phyloP scores from a whole-genome alignment of 805 yeast genomes.

The Osmozyma mogii region DNA sequence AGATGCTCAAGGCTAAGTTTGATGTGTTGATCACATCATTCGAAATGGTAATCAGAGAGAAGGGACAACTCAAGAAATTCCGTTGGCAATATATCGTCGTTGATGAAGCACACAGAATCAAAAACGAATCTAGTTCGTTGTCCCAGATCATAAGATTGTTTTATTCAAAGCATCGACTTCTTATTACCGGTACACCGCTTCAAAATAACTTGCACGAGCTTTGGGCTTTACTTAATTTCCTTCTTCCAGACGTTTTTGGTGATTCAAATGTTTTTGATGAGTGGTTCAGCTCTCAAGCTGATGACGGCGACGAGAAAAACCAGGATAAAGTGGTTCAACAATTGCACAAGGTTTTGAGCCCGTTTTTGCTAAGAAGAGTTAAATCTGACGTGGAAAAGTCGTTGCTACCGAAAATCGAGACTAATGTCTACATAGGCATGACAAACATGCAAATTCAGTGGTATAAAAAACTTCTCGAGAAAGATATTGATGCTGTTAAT shows the following conservation, averaged over 20 bases:
- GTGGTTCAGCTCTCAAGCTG: conserved; percentile 66
- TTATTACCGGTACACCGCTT: conserved; percentile 93
- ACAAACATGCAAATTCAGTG: conserved; percentile 90
- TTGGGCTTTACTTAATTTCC: conserved; percentile 89
- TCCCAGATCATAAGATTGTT: conserved; percentile 89
- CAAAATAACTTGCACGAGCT: conserved; percentile 93
- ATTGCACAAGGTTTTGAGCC: conserved; percentile 79
- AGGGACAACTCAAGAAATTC: conserved; percentile 66
- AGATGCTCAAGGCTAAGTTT: conserved; percentile 64
- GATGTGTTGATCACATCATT: conserved; percentile 89
- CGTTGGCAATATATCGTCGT: conserved; percentile 92
- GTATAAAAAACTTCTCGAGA: conserved; percentile 83
- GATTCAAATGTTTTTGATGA: conserved; percentile 85
- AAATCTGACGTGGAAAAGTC: conserved; percentile 92
- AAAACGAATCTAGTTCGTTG: conserved; percentile 85
- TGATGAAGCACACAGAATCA: conserved; percentile 96
- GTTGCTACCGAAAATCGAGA: conserved; percentile 81
- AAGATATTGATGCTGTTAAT: conserved; percentile 92
- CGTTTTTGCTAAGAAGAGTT: conserved; percentile 82
- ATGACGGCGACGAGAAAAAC: conserved; percentile 25
- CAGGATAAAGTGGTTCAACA: conserved; percentile 85
- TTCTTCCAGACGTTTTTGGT: conserved; percentile 91
- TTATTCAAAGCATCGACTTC: conserved; percentile 72
- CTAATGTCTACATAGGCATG: conserved; percentile 89
- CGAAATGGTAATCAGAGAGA: conserved; percentile 90